These are phyloP conservation scores for Corchorus olitorius DNA, from an alignment of 345 rosid species.

Conservation along the genomic window DNA sequence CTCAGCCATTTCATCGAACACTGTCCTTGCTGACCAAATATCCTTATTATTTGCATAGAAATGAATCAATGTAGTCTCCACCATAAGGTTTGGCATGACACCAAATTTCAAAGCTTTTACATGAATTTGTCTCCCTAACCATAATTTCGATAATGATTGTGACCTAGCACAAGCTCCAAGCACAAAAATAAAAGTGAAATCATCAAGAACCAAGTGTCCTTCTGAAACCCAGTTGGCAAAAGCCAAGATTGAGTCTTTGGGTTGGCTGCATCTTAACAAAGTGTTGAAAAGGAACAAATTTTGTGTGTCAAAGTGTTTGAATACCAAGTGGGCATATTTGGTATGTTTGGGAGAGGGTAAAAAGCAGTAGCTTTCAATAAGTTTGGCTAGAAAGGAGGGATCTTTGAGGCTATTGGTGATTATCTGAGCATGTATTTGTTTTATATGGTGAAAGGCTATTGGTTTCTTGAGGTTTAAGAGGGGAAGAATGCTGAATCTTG, in stretches of 20 bases:
- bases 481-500: conserved; percentile 28
- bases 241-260: conserved; percentile 43
- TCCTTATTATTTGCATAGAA: conserved; percentile 51
- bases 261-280: conserved; percentile 53
- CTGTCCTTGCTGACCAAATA: conserved; percentile 39
- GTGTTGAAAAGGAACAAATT: conserved; percentile 69
- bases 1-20: conserved; percentile 68
- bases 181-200: conserved; percentile 48
- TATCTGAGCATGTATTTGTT: conserved; percentile 62
- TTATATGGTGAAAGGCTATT: conserved; percentile 30
- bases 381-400: conserved; percentile 42
- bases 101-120: conserved; percentile 42
- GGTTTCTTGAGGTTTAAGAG: conserved; percentile 34
- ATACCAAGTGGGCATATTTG: conserved; percentile 39
- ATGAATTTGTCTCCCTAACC: conserved; percentile 55
- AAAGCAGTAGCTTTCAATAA: conserved; percentile 48
- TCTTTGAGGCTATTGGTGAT: conserved; percentile 41
- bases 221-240: conserved; percentile 50
- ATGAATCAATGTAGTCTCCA: conserved; percentile 57
- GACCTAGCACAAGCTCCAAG: conserved; percentile 68
- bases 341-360: conserved; percentile 34
- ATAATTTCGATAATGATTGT: conserved; percentile 31
- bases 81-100: conserved; percentile 35
- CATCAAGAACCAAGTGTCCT: conserved; percentile 37
- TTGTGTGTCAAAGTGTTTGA: conserved; percentile 34